Percentiles rank a stretch among this genome's conserved stretches.
Conservation (phyloP, 768 basidiomycete species). For the Amanita pseudoporphyria region DNA sequence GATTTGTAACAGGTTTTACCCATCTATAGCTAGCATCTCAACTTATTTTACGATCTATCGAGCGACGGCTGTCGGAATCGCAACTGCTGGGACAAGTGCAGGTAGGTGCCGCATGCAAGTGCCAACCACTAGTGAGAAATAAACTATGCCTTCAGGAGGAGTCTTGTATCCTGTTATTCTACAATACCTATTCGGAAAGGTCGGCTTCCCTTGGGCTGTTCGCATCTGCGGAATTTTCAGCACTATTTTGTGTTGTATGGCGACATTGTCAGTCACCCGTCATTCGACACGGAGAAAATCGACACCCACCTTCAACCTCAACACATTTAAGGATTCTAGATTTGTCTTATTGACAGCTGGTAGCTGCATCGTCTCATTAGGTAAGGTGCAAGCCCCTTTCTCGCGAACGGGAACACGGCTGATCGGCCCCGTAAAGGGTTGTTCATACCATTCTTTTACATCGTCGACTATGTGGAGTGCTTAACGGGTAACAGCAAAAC, state of each 20-base stretch:
- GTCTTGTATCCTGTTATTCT: conserved; percentile 62
- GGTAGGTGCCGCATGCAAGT: conserved; percentile 26
- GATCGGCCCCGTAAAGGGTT: conserved; percentile 30
- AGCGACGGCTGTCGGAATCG: conserved; percentile 65
- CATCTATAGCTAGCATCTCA: conserved; percentile 54
- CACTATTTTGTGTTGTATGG: conserved; percentile 34
- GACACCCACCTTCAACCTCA: conserved; percentile 19
- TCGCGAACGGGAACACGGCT: background rate
- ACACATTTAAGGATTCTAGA: conserved; percentile 36
- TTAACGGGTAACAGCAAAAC: conserved; percentile 26
- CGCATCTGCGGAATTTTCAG: conserved; percentile 47
- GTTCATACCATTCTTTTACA: conserved; percentile 66
- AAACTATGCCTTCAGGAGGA: conserved; percentile 34
- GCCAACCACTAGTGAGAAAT: background rate
- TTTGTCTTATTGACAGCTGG: conserved; percentile 46
- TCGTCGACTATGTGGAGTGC: conserved; percentile 47
- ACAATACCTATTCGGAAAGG: conserved; percentile 38
- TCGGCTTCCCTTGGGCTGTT: conserved; percentile 58
- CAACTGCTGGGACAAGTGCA: conserved; percentile 57
- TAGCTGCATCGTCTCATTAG: conserved; percentile 50
- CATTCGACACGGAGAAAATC: conserved; percentile 20
- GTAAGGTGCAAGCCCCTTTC: no score
- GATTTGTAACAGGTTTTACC: conserved; percentile 48
- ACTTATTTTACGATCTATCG: conserved; percentile 58
- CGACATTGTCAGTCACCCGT: conserved; percentile 37